These are phyloP conservation scores for Eucalyptus cloeziana DNA, from an alignment of 345 rosid species.

Conservation along the genomic window DNA sequence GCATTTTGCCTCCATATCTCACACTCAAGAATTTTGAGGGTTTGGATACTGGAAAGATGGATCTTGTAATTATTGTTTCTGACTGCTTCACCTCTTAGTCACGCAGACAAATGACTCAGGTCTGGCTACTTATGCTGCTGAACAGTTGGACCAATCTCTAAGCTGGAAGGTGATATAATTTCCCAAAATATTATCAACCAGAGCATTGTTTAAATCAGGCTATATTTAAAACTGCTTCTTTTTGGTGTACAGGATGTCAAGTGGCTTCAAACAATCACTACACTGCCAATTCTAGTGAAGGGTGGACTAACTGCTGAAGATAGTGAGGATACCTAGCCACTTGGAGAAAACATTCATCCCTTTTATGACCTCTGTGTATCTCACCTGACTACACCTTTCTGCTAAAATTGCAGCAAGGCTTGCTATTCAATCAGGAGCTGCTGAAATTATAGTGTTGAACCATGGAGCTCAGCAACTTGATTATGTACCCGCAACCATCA, in stretches of 20 bases:
- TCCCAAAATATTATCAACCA: neutral
- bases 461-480: slow-evolving; percentile 95
- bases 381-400: neutral
- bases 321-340: slow-evolving; percentile 20
- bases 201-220: neutral
- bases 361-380: neutral
- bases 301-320: slow-evolving; percentile 92
- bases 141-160: slow-evolving; percentile 62
- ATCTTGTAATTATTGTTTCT: slow-evolving; percentile 16
- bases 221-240: neutral
- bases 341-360: neutral
- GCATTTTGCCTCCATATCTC: slow-evolving; percentile 43
- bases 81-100: neutral
- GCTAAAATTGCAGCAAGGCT: slow-evolving; percentile 44
- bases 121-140: slow-evolving; percentile 75
- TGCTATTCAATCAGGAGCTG: slow-evolving; percentile 61
- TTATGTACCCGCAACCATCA: slow-evolving; percentile 71
- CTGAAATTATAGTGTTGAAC: slow-evolving; percentile 85
- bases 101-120: slow-evolving; percentile 70
- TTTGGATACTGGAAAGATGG: slow-evolving; percentile 64
- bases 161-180: slow-evolving; percentile 64
- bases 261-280: slow-evolving; percentile 92
- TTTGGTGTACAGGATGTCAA: slow-evolving; percentile 48
- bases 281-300: slow-evolving; percentile 83
- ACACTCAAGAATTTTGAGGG: slow-evolving; percentile 90